Percentiles rank a stretch among this genome's conserved stretches.
phyloP scores from a whole-genome alignment of 441 rosid genomes.

The Populus hybrid region DNA sequence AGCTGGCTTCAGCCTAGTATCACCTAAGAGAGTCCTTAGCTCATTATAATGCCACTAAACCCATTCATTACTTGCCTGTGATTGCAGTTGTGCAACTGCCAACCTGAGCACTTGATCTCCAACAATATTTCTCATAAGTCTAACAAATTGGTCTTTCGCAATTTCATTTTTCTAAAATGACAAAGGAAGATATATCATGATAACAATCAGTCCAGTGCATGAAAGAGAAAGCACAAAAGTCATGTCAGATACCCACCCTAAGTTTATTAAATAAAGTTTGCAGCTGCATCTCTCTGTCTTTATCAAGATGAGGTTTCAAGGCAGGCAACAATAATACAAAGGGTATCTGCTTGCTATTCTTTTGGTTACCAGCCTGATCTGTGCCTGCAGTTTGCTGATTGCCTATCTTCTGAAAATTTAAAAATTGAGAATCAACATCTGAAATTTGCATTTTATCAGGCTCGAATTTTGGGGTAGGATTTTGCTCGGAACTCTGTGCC shows the following conservation, averaged over 20 bases:
- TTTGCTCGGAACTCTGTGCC: constrained; percentile 47
- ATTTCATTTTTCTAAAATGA: constrained; percentile 76
- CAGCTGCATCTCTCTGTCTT: constrained; percentile 93
- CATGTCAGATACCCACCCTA: constrained; percentile 43
- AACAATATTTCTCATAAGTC: constrained; percentile 73
- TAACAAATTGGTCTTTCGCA: constrained; percentile 72
- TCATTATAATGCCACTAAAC: constrained; percentile 5
- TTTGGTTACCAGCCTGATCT: constrained; percentile 41
- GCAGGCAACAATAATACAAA: constrained; percentile 74
- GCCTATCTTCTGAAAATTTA: constrained; percentile 51
- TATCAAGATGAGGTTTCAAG: constrained; percentile 72
- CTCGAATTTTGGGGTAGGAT: constrained; percentile 33
- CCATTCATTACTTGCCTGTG: constrained; percentile 40
- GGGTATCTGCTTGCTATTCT: constrained; percentile 58
- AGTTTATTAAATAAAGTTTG: constrained; percentile 62
- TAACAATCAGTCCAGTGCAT: constrained; percentile 11
- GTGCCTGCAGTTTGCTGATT: constrained; percentile 44
- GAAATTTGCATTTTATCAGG: constrained; percentile 42
- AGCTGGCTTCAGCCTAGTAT: constrained; percentile 17
- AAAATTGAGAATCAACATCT: constrained; percentile 48
- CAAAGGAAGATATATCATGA: constrained; percentile 18
- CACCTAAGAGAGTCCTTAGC: constrained; percentile 2
- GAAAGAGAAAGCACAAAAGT: constrained; percentile 12
- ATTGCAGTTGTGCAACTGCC: constrained; percentile 64
- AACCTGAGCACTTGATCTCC: constrained; percentile 84